Evolutionary conservation across 139 green algal genomes (phyloP), one percentile per base, ranked within the genome.

Genomic region (Gonium pectorale): DNA sequence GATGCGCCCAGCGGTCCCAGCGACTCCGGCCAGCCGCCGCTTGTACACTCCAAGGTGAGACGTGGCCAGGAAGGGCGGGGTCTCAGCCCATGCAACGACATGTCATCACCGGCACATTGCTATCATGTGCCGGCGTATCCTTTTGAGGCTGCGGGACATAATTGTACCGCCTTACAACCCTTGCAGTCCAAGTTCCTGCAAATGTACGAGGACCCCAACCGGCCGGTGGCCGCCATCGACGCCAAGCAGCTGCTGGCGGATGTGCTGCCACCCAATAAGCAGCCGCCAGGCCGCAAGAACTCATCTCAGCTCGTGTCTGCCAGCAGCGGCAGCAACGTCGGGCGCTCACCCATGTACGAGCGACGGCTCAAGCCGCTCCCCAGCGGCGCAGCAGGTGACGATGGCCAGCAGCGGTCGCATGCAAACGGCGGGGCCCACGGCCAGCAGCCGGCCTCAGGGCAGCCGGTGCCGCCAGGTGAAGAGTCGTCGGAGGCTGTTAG

Each of bases 171-270:
- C 63, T 35, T 22, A 29, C 15, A 31, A 7, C 4, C 4, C 67
- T 40, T 33, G 24, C 78, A 84, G 64, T 68, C 79, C 63, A 85
- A 85, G 46, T 85, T 85, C 44, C 46, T 85, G 64, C 79, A 85
- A 56, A 75, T 85, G 64, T 85, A 85, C 49, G 79, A 85, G 79
- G 79, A 85, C 66, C 79, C 79, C 24, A 68, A 75, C 26, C 49
- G 66, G 24, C 79, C 79, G 6, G 35, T 85, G 4, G 13, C 64
- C 2, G 33, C 43, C 1, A 64, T 85, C 46, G 67, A 85, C 35
- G 64, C 64, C 4, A 75, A 85, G 63, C 46, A 85, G 29, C 27
- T 85, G 19, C 63, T 85, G 15, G 79, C 35, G 24, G 62, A 73
- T 5, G 9, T 74, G 22, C 3, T 13, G 35, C 64, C 63, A 9